Evolutionary conservation across 2,329 filamentous ascomycete genomes (phyloP).

Genomic region (Conoideocrella luteorostrata): DNA sequence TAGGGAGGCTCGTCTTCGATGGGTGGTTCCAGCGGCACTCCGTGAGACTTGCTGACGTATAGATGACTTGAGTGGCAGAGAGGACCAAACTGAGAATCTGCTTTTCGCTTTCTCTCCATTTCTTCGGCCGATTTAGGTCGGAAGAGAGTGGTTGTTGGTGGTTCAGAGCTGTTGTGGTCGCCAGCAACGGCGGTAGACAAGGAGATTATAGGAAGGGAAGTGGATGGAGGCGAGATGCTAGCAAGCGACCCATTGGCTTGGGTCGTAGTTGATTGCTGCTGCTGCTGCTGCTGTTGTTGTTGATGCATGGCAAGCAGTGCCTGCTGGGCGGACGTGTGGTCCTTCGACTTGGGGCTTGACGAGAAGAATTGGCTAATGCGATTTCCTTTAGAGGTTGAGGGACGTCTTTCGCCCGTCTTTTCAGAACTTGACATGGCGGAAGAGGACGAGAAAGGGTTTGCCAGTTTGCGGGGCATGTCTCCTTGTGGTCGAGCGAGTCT

Average conservation of each 20-base stretch:
- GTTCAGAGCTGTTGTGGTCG: conserved; percentile 63
- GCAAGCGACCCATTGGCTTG: conserved; percentile 42
- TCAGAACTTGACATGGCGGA: conserved; percentile 41
- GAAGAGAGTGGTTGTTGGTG: conserved; percentile 72
- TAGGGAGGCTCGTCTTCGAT: conserved; percentile 94
- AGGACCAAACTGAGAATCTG: conserved; percentile 88
- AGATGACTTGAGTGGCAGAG: conserved; percentile 73
- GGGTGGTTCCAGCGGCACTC: conserved; percentile 71
- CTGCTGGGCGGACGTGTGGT: conserved; percentile 58
- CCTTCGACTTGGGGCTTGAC: conserved; percentile 68
- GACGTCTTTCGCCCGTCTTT: conserved; percentile 48
- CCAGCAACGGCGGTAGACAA: conserved; percentile 79
- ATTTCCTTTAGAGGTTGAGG: conserved; percentile 62
- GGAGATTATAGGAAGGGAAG: conserved; percentile 84
- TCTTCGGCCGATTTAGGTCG: conserved; percentile 83
- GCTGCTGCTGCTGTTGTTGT: conserved; percentile 12
- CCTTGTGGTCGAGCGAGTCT: conserved; percentile 10
- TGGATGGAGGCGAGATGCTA: conserved; percentile 62
- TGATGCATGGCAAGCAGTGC: conserved; percentile 63
- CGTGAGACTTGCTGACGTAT: conserved; percentile 83
- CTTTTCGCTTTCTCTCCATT: conserved; percentile 64
- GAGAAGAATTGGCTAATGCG: conserved; percentile 80
- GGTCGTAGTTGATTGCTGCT: conserved; percentile 10
- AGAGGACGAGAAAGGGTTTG: conserved; percentile 49
- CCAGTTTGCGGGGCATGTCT: conserved; percentile 54